These are phyloP conservation scores for Acer saccharum DNA, from an alignment of 345 rosid genomes.

Conservation along the genomic window DNA sequence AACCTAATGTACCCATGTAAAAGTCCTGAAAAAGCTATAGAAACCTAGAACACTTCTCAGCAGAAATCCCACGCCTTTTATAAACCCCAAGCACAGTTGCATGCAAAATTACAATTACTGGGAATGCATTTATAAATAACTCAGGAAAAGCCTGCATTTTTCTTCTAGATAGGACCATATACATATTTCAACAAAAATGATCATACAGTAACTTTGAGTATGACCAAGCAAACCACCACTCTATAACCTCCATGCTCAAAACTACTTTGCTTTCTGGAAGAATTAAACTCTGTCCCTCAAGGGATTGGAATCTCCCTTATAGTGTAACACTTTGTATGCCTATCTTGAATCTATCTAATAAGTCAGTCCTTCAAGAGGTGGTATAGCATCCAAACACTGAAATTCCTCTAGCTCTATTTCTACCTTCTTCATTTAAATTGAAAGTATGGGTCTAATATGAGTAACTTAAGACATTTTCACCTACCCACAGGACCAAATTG, in stretches of 20 bases:
- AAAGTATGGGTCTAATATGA: background rate
- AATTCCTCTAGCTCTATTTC: background rate
- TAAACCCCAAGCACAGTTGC: background rate
- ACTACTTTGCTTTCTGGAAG: background rate
- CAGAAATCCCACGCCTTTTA: background rate
- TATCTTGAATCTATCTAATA: background rate
- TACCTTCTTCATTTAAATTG: background rate
- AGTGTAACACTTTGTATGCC: background rate
- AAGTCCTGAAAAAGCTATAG: background rate
- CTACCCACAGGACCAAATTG: background rate
- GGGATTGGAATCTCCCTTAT: background rate
- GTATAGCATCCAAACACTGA: background rate
- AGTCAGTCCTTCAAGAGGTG: background rate
- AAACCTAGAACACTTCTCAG: background rate
- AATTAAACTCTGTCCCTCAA: conserved; percentile 1
- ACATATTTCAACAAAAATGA: background rate
- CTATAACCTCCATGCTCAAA: background rate
- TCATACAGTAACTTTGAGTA: background rate
- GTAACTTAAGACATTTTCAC: background rate
- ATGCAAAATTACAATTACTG: background rate
- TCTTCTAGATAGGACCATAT: background rate
- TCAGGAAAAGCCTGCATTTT: background rate
- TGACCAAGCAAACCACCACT: background rate
- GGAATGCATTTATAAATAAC: background rate
- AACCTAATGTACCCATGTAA: background rate